Evolutionary conservation across 768 basidiomycete species (phyloP), one percentile per base, ranked within the genome.

Genomic region (Mycena albidolilacea): DNA sequence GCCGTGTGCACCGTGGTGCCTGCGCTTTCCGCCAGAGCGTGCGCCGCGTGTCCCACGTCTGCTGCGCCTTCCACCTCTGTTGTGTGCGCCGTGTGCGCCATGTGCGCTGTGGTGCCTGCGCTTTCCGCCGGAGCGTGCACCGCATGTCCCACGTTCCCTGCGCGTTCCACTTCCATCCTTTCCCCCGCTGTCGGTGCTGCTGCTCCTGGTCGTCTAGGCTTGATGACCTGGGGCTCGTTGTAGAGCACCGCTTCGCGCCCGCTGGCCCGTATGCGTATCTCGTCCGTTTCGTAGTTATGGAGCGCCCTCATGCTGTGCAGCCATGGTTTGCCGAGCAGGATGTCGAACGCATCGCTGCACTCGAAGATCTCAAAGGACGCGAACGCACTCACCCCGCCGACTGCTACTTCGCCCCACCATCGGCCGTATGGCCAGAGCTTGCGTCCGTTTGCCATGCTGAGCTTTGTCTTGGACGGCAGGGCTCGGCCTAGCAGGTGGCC

Each of bases 261-360:
- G 0, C 19, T 44, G 0, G 38, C 9, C 15, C 65, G 50, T 54
- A 72, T 72, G 0, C 21, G 52, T n/a, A 72, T n/a, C 66, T 63
- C 71, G 17, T 72, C 66, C 2, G 30, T 54, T 6, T 52, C 66
- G 55, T 72, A 72, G 50, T 55, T 59, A 61, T 72, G 66, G 10
- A 66, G 21, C 6, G 66, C 66, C 3, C 71, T 66, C 3, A 72
- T 44, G 46, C 61, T 64, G 61, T 67, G 71, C 2, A 72, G 61
- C 71, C 71, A 72, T 10, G 71, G 71, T 46, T 72, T 72, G 1
- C 71, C 71, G 14, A 72, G 66, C 11, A 72, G 21, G 15, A 72
- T 39, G 9, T 72, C 66, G 61, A 72, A 72, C 35, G 71, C 60
- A 0, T 54, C 66, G 5, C 44, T 44, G 30, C 61, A 43, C 17